These are phyloP conservation scores for Rubroboletus satanas DNA, from an alignment of 768 basidiomycete genomes.

Conservation along the genomic window DNA sequence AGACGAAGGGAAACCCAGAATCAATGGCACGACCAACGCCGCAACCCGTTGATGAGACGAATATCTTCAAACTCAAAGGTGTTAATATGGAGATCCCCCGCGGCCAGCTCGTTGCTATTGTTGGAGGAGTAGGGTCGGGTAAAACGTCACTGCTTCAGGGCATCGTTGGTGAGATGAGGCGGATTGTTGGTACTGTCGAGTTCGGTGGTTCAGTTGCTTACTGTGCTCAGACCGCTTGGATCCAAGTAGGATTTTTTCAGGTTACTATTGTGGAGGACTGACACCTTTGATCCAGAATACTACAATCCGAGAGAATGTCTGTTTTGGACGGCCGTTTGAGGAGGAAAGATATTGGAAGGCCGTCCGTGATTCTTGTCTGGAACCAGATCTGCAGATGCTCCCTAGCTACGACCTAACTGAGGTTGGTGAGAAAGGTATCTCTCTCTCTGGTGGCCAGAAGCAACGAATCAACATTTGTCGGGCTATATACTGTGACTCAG, in stretches of 20 bases:
- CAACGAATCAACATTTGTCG: conserved; percentile 85
- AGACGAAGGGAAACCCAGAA: conserved; percentile 15
- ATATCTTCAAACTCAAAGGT: conserved; percentile 61
- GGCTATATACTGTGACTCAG: conserved; percentile 80
- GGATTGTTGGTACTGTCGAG: conserved; percentile 56
- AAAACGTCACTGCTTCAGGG: conserved; percentile 68
- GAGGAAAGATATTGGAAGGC: conserved; percentile 81
- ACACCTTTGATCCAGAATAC: conserved; percentile 48
- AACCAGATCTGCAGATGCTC: conserved; percentile 75
- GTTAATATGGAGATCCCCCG: conserved; percentile 66
- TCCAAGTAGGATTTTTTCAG: conserved; percentile 48
- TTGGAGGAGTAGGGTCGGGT: conserved; percentile 62
- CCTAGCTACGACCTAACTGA: conserved; percentile 77
- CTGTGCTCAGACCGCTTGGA: conserved; percentile 89
- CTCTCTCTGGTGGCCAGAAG: conserved; percentile 77
- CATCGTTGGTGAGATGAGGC: conserved; percentile 80
- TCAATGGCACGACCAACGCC: conserved; percentile 22
- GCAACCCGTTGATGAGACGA: conserved; percentile 34
- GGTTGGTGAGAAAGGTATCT: conserved; percentile 85
- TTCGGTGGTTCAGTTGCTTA: conserved; percentile 80
- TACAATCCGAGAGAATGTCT: conserved; percentile 85
- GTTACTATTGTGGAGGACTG: neutral
- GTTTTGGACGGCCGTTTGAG: conserved; percentile 82
- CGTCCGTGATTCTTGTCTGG: conserved; percentile 71
- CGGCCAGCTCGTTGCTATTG: conserved; percentile 79